Conservation (phyloP, 163 green algal species). For the Chlamydomonas reinhardtii region DNA sequence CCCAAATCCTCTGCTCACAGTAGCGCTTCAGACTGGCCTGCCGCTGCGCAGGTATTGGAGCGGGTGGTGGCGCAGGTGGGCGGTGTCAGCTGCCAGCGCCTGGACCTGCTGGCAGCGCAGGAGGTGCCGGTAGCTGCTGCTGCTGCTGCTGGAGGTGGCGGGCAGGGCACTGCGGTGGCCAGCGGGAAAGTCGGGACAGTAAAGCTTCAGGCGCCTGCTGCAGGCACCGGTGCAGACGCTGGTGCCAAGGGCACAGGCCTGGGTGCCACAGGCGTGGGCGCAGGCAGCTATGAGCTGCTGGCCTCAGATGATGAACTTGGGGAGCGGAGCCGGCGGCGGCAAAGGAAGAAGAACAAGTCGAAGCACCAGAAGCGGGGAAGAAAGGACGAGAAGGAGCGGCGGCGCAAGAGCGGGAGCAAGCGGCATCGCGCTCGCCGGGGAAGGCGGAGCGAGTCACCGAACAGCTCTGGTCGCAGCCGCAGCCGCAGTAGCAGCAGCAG, state of each 20-base stretch:
- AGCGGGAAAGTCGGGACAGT: too few relatives aligned
- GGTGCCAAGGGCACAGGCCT: too few relatives aligned
- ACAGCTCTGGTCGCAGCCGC: not conserved
- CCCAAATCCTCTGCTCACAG: too few relatives aligned
- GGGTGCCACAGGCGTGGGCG: too few relatives aligned
- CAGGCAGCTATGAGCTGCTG: constrained; percentile 26
- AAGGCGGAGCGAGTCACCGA: not conserved
- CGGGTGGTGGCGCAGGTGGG: not conserved
- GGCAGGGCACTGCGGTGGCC: not conserved
- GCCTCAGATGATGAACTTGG: constrained; percentile 31
- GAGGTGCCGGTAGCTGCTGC: too few relatives aligned
- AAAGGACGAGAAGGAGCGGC: not conserved
- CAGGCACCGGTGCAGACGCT: too few relatives aligned
- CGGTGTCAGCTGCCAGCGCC: constrained; percentile 16
- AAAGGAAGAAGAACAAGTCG: not conserved
- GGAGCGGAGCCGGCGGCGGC: not conserved
- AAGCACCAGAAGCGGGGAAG: not conserved
- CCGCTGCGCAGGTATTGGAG: not conserved
- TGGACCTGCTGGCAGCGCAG: not conserved
- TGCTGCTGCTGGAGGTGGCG: not conserved
- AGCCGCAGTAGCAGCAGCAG: not conserved
- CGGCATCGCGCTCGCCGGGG: not conserved
- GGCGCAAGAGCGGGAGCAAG: too few relatives aligned
- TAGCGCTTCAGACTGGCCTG: too few relatives aligned
- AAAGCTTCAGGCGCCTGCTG: too few relatives aligned